phyloP scores from a whole-genome alignment of 805 yeast genomes.

The Starmerella tilneyi region DNA sequence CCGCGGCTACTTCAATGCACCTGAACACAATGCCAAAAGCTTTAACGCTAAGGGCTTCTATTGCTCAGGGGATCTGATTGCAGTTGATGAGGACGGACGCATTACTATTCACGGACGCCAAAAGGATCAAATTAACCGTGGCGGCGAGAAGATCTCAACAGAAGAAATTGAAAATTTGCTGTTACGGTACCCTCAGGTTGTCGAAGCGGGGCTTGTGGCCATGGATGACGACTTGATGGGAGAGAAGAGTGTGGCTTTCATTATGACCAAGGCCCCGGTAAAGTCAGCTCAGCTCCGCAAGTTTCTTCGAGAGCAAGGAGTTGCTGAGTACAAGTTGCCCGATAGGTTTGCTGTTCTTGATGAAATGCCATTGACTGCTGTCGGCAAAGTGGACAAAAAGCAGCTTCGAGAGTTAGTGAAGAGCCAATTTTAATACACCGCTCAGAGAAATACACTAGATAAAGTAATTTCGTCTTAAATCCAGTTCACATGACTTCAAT shows the following conservation, averaged over 20 bases:
- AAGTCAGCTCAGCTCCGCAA: conserved; percentile 12
- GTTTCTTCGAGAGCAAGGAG: conserved; percentile 19
- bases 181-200: conserved; percentile 15
- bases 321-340: conserved; percentile 20
- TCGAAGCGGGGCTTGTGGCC: conserved; percentile 18
- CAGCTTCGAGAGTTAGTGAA: conserved; percentile 6
- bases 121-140: conserved; percentile 21
- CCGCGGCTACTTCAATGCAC: conserved; percentile 19
- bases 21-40: conserved; percentile 17
- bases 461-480: too few species aligned
- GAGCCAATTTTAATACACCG: background rate
- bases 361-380: conserved; percentile 19
- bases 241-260: conserved; percentile 18
- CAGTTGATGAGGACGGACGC: conserved; percentile 14
- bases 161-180: conserved; percentile 19
- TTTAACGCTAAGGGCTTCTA: conserved; percentile 17
- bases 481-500: background rate
- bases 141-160: conserved; percentile 17
- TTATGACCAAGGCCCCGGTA: conserved; percentile 12
- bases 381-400: conserved; percentile 18
- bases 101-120: conserved; percentile 19
- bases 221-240: conserved; percentile 19
- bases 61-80: conserved; percentile 18
- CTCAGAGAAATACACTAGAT: background rate
- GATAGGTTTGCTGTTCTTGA: conserved; percentile 13